phyloP scores from a whole-genome alignment of 1,139 yeast species.

The Citeromyces hawaiiensis region DNA sequence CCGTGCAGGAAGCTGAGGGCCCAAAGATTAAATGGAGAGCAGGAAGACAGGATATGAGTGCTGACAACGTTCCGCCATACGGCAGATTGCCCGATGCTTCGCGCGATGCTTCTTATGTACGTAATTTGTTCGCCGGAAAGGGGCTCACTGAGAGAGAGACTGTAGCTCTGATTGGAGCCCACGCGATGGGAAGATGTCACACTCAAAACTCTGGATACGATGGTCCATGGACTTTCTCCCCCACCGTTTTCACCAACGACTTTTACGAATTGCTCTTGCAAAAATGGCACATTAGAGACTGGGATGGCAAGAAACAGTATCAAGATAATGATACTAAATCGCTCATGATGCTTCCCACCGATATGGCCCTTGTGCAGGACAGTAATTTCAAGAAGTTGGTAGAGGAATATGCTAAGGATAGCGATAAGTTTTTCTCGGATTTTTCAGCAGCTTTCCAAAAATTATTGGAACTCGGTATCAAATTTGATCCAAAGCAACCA shows the following conservation, averaged over 20 bases:
- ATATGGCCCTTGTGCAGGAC: conserved; percentile 40
- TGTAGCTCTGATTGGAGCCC: conserved; percentile 83
- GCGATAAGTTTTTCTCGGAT: conserved; percentile 33
- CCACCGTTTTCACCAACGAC: conserved; percentile 74
- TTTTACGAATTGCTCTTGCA: conserved; percentile 56
- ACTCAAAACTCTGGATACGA: conserved; percentile 56
- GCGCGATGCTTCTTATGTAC: conserved; percentile 55
- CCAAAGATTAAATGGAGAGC: conserved; percentile 84
- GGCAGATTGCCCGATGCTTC: conserved; percentile 78
- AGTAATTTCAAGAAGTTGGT: conserved; percentile 33
- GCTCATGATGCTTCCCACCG: conserved; percentile 60
- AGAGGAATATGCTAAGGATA: conserved; percentile 39
- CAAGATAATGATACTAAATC: conserved; percentile 59
- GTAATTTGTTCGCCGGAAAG: conserved; percentile 54
- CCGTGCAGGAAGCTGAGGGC: conserved; percentile 78
- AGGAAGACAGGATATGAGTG: conserved; percentile 51
- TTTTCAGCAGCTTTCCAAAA: conserved; percentile 40
- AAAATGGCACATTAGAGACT: conserved; percentile 60
- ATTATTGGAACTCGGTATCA: conserved; percentile 43
- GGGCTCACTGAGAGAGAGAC: conserved; percentile 76
- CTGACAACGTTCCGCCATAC: conserved; percentile 40
- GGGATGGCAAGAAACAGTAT: conserved; percentile 70
- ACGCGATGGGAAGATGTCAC: conserved; percentile 74
- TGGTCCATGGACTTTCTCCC: conserved; percentile 94
- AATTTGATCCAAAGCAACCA: conserved; percentile 34